Evolutionary conservation across 1,139 yeast genomes (phyloP), one percentile per base, ranked within the genome.

Genomic region (Pichia sp.): DNA sequence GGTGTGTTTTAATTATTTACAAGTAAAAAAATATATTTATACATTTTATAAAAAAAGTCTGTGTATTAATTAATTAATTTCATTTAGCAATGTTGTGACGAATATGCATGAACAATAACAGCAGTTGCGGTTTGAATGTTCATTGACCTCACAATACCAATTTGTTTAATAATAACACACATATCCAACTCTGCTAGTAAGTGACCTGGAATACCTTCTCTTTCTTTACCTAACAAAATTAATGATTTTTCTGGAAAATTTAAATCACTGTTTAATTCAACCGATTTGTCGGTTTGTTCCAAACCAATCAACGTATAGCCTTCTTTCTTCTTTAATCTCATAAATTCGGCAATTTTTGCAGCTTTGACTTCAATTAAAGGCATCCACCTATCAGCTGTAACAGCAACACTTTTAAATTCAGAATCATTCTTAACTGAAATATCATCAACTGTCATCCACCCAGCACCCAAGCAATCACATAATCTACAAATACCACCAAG

Each of bases 91-190:
- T 87, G 90, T 65, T 89, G 96, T 14, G 81, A 73, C 1, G 96
- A 83, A 64, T 91, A 91, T 0, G 96, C 95, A 67, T 91, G 96
- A 5, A 88, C 96, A 44, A 90, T 81, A 31, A 91, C 90, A 0
- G 98, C 97, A 0, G 97, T 84, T 1, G 97, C 98, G 0, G 98
- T 91, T 70, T 91, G 98, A 57, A 91, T 90, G 65, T 91, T 91
- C 98, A 91, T 90, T 3, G 96, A 88, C 60, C 98, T 76, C 46
- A 91, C 82, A 25, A 90, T 91, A 14, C 98, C 98, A 38, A 83
- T 86, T 65, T 91, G 98, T 64, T 89, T 87, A 62, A 91, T 91
- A 64, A 90, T 96, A 31, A 91, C 83, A 67, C 97, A 90, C 62
- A 84, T 73, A 65, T 91, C 97, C 39, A 91, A 72, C 64, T 87